Evolutionary conservation across 305 asterid genomes (phyloP).

Genomic region (Andrographis paniculata): DNA sequence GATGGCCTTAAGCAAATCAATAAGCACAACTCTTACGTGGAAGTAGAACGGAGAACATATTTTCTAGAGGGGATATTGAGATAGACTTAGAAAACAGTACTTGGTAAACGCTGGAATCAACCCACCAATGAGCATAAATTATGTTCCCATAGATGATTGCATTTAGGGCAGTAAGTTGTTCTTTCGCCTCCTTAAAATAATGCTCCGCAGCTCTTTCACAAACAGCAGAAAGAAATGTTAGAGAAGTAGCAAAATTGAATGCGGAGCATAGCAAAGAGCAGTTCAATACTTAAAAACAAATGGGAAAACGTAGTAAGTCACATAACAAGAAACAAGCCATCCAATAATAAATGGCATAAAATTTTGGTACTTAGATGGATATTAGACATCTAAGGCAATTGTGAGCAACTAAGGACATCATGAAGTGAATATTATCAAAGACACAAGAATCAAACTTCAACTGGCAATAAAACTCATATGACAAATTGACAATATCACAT

Average conservation of each 20-base stretch:
- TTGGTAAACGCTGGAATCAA: constrained; percentile 4
- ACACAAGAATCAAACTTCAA: neutral
- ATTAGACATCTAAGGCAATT: no score
- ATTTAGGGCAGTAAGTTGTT: constrained; percentile 49
- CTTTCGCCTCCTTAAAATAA: constrained; percentile 94
- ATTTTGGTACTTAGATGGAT: no score
- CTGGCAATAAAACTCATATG: neutral
- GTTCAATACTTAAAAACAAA: no score
- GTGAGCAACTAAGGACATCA: no score
- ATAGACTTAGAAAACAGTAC: constrained; percentile 7
- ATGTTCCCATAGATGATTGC: constrained; percentile 86
- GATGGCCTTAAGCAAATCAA: no score
- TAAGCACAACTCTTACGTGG: neutral
- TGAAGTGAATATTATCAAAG: no score
- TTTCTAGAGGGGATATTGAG: neutral
- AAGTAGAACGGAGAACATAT: neutral
- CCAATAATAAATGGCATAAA: no score
- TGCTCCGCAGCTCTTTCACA: constrained; percentile 81
- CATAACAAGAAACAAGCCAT: no score
- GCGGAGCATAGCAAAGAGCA: constrained; percentile 1
- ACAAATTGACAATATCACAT: neutral
- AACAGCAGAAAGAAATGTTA: constrained; percentile 23
- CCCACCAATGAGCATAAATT: constrained; percentile 83
- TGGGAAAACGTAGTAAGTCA: no score
- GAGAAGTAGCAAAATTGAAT: constrained; percentile 5